Percentiles rank a stretch among this genome's conserved stretches.
Conservation (phyloP, 768 basidiomycete species). For the Serendipita sp. region DNA sequence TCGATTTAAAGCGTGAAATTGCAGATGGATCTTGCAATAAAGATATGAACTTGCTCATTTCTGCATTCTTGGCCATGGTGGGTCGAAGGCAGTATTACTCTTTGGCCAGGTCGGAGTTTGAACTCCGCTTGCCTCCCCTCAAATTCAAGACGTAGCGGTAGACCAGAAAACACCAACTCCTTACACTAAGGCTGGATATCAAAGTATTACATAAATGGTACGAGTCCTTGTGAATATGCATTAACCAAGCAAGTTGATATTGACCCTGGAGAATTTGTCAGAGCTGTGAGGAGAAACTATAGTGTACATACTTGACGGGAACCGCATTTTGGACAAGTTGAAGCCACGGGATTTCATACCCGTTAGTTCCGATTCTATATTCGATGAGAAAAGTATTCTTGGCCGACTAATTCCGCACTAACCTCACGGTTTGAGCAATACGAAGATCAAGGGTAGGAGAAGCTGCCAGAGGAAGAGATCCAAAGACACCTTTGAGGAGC, state of each 20-base stretch:
- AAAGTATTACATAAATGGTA: not conserved
- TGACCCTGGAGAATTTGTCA: not conserved
- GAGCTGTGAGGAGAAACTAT: not conserved
- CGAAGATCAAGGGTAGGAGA: constrained; percentile 37
- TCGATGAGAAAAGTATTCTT: not conserved
- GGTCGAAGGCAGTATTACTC: not conserved
- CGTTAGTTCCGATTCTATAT: constrained; percentile 30
- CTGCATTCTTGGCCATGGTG: not conserved
- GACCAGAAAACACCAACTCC: not conserved
- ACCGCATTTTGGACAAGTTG: constrained; percentile 38
- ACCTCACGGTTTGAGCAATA: constrained; percentile 30
- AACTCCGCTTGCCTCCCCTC: not conserved
- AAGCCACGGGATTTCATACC: constrained; percentile 52
- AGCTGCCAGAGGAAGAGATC: constrained; percentile 42
- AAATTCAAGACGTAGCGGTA: no score
- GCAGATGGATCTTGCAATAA: not conserved
- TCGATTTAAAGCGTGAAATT: not conserved
- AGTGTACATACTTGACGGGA: constrained; percentile 29
- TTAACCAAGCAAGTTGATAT: not conserved
- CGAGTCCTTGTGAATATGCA: not conserved
- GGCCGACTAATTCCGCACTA: constrained; percentile 9
- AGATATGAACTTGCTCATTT: not conserved
- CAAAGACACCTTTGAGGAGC: constrained; percentile 41
- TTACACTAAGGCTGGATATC: not conserved
- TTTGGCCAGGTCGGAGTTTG: not conserved